Conservation (phyloP, 305 asterid species). For the Fraxinus ornus region DNA sequence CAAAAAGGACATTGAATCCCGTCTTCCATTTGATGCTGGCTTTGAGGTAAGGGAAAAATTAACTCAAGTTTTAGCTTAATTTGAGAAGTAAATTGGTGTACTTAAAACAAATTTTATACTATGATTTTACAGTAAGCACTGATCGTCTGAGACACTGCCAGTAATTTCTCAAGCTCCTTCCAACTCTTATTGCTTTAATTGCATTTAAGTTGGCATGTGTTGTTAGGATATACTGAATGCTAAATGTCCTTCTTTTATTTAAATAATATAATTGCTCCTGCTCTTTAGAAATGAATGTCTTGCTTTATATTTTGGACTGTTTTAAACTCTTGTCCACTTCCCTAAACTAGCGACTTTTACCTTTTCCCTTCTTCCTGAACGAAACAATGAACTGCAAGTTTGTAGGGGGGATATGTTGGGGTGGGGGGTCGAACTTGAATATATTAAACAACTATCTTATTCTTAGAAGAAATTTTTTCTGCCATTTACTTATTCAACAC, state of each 20-base stretch:
- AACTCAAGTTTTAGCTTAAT: not conserved
- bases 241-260: not conserved
- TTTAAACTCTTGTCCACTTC: not conserved
- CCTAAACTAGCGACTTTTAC: not conserved
- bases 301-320: not conserved
- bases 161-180: conserved; percentile 12
- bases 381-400: not conserved
- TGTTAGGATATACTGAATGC: not conserved
- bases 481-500: not conserved
- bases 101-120: not conserved
- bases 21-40: conserved; percentile 98
- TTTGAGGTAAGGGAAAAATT: conserved; percentile 61
- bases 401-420: not conserved
- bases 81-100: not conserved
- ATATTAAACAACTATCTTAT: not conserved
- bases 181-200: not conserved
- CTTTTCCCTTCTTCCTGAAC: not conserved
- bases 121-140: not conserved
- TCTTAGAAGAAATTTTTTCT: not conserved
- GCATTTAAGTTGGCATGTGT: not conserved
- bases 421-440: not conserved
- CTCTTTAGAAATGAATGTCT: not conserved
- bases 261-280: not conserved
- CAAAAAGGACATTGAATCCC: conserved; percentile 53
- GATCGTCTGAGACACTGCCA: not conserved